Evolutionary conservation across 164 flowering plant species (phyloP).

Genomic region (Chimonanthus praecox): DNA sequence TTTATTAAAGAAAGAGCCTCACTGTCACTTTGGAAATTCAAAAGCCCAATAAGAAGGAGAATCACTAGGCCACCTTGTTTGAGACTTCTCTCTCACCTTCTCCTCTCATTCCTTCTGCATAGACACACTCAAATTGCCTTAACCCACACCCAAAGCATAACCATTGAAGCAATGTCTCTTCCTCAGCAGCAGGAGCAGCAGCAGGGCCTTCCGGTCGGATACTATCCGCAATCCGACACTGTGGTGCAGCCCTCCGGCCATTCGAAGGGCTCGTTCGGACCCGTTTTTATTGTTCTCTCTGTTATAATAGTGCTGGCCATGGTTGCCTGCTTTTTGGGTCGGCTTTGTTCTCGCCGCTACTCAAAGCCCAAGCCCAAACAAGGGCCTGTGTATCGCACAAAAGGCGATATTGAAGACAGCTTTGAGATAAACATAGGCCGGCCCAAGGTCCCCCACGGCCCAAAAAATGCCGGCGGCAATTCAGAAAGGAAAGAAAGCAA

Average conservation of each 20-base stretch:
- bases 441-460: slow-evolving; percentile 15
- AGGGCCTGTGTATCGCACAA: slow-evolving; percentile 12
- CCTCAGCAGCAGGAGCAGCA: slow-evolving; percentile 10
- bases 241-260: slow-evolving; percentile 19
- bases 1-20: slow-evolving; percentile 14
- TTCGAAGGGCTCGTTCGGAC: slow-evolving; percentile 67
- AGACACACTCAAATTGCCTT: neutral
- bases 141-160: slow-evolving; percentile 20
- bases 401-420: slow-evolving; percentile 34
- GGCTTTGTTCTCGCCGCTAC: slow-evolving; percentile 42
- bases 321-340: slow-evolving; percentile 61
- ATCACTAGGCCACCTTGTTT: neutral
- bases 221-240: slow-evolving; percentile 19
- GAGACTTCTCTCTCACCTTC: neutral
- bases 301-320: slow-evolving; percentile 60
- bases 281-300: slow-evolving; percentile 69
- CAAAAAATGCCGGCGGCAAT: slow-evolving; percentile 7
- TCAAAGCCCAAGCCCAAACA: slow-evolving; percentile 14
- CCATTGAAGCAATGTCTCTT: neutral
- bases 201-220: too few relatives aligned
- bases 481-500: slow-evolving; percentile 11
- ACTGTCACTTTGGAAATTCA: too few relatives aligned
- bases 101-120: neutral
- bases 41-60: too few relatives aligned
- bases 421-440: slow-evolving; percentile 28